These are phyloP conservation scores for Neckera pumila DNA, from an alignment of 225 moss, liverwort and hornwort genomes.

Conservation along the genomic window DNA sequence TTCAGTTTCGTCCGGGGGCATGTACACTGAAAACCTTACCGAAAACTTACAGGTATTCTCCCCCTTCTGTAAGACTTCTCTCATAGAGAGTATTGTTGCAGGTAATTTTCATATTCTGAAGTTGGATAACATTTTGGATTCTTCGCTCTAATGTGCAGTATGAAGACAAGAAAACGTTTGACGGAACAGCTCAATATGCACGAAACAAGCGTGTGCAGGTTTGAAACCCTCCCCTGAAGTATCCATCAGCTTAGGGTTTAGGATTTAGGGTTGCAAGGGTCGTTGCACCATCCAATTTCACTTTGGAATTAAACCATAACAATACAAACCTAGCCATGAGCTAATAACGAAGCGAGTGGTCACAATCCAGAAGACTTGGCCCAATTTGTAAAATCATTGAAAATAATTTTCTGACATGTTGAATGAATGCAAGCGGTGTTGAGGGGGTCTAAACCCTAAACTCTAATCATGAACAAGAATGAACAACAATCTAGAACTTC, in stretches of 20 bases:
- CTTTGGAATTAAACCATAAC: not conserved
- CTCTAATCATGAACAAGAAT: not conserved
- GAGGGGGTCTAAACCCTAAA: not conserved
- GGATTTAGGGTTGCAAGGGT: too few species aligned
- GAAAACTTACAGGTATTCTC: constrained; percentile 39
- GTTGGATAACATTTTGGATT: not conserved
- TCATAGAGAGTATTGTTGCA: not conserved
- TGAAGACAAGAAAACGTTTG: constrained; percentile 58
- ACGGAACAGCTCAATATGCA: constrained; percentile 58
- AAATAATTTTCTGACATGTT: not conserved
- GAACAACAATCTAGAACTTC: not conserved
- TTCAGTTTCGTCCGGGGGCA: constrained; percentile 69
- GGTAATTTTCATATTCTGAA: not conserved
- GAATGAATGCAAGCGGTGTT: not conserved
- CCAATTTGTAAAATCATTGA: not conserved
- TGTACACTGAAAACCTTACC: constrained; percentile 54
- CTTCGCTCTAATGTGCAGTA: constrained; percentile 33
- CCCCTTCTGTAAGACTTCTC: not conserved
- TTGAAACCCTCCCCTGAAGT: not conserved
- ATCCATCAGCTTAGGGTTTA: not conserved
- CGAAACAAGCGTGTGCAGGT: constrained; percentile 83
- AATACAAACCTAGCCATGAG: not conserved
- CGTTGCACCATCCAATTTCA: not conserved
- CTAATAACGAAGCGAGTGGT: not conserved
- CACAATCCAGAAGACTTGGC: not conserved